Conservation (phyloP, 1,139 yeast species). For the Wickerhamiella pararugosa region DNA sequence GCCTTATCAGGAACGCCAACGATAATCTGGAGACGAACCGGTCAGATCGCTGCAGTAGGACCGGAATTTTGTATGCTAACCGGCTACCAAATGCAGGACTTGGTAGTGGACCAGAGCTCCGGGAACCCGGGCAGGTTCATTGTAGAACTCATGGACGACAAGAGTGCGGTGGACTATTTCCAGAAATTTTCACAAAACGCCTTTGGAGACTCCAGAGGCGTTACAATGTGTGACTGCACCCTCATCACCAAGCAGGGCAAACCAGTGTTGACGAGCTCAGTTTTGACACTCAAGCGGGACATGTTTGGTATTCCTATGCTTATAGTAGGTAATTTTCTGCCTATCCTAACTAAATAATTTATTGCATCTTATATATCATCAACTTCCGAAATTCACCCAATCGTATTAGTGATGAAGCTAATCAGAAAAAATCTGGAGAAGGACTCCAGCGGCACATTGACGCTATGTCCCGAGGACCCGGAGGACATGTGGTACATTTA, state of each 20-base stretch:
- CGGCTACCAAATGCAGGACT: slow-evolving; percentile 68
- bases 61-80: slow-evolving; percentile 81
- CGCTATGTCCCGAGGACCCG: slow-evolving; percentile 67
- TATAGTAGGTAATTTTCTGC: slow-evolving; percentile 86
- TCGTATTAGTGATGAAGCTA: slow-evolving; percentile 34
- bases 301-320: slow-evolving; percentile 90
- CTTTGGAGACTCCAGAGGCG: slow-evolving; percentile 79
- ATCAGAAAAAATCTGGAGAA: slow-evolving; percentile 38
- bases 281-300: slow-evolving; percentile 85
- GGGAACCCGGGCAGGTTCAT: slow-evolving; percentile 40
- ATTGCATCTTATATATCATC: too few species aligned
- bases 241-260: slow-evolving; percentile 41
- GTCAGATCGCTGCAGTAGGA: slow-evolving; percentile 88
- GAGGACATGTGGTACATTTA: slow-evolving; percentile 87
- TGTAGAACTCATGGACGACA: slow-evolving; percentile 81
- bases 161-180: slow-evolving; percentile 75
- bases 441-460: slow-evolving; percentile 50
- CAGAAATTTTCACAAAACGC: slow-evolving; percentile 73
- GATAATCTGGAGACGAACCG: slow-evolving; percentile 88
- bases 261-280: slow-evolving; percentile 52
- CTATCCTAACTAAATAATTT: slow-evolving; percentile 29
- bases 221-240: slow-evolving; percentile 71
- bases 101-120: slow-evolving; percentile 27
- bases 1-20: slow-evolving; percentile 86
- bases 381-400: too few species aligned